Conservation (phyloP, 345 rosid species). For the Acer yangbiense region DNA sequence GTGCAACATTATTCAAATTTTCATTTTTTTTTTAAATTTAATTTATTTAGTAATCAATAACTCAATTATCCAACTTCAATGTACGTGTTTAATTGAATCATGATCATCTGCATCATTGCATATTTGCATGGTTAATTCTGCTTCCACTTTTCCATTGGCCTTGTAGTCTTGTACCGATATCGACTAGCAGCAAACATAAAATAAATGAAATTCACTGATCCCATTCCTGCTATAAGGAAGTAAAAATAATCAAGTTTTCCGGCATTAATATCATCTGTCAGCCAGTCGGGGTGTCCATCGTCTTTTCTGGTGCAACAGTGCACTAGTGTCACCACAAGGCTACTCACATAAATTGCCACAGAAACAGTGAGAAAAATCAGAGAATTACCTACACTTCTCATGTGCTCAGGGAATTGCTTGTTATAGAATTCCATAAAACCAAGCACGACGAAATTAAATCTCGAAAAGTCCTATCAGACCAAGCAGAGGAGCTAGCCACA, state of each 20-base stretch:
- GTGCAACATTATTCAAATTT: too few species aligned
- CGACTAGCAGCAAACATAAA: slow-evolving; percentile 31
- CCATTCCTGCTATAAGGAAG: slow-evolving; percentile 37
- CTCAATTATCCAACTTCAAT: too few species aligned
- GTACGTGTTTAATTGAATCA: neutral
- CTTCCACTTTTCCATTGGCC: neutral
- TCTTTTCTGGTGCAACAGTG: slow-evolving; percentile 15
- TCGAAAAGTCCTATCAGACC: too few species aligned
- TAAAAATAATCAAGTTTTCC: slow-evolving; percentile 43
- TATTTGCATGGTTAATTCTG: neutral
- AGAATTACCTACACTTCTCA: slow-evolving; percentile 42
- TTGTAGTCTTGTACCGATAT: slow-evolving; percentile 39
- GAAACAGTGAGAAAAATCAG: slow-evolving; percentile 26
- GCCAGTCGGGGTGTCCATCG: slow-evolving; percentile 21
- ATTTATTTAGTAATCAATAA: too few species aligned
- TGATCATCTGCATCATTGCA: neutral
- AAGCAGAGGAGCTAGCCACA: slow-evolving; percentile 46
- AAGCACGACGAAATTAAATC: too few species aligned
- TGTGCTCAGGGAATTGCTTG: slow-evolving; percentile 44
- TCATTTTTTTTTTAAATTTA: too few species aligned
- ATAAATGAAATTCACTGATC: slow-evolving; percentile 24
- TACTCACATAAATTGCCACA: slow-evolving; percentile 24
- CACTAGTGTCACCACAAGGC: slow-evolving; percentile 18
- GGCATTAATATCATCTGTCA: slow-evolving; percentile 32
- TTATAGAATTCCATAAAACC: slow-evolving; percentile 48